phyloP scores from a whole-genome alignment of 495 filamentous ascomycete species.

The Neurospora discreta region DNA sequence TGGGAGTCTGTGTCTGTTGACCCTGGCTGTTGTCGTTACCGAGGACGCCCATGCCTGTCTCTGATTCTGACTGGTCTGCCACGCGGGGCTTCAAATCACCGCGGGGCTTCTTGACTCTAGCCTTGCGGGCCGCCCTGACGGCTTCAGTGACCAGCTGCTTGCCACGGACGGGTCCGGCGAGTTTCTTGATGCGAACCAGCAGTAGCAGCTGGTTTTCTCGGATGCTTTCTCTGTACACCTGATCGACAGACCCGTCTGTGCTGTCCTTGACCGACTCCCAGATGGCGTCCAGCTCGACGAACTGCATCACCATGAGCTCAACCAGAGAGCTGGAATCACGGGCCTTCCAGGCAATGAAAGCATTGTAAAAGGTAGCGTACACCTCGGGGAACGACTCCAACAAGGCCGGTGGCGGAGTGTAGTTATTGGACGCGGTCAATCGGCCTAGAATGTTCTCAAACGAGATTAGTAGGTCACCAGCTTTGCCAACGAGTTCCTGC shows the following conservation, averaged over 20 bases:
- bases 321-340: slow-evolving; percentile 82
- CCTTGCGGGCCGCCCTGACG: slow-evolving; percentile 65
- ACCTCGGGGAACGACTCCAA: slow-evolving; percentile 52
- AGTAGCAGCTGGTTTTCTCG: slow-evolving; percentile 85
- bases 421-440: slow-evolving; percentile 39
- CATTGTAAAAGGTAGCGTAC: slow-evolving; percentile 76
- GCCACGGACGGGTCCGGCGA: slow-evolving; percentile 73
- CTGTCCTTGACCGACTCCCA: slow-evolving; percentile 95
- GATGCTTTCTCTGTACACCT: slow-evolving; percentile 87
- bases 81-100: slow-evolving; percentile 61
- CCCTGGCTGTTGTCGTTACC: slow-evolving; percentile 21
- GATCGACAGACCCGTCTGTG: slow-evolving; percentile 69
- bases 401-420: slow-evolving; percentile 47
- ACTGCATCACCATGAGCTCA: slow-evolving; percentile 91
- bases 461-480: slow-evolving; percentile 67
- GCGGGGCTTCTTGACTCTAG: slow-evolving; percentile 54
- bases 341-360: slow-evolving; percentile 91
- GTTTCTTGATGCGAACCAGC: slow-evolving; percentile 76
- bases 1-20: slow-evolving; percentile 26
- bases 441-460: slow-evolving; percentile 69
- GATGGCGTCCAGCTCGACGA: slow-evolving; percentile 88
- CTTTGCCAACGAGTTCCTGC: slow-evolving; percentile 77
- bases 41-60: slow-evolving; percentile 27
- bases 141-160: slow-evolving; percentile 74
- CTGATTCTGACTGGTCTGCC: slow-evolving; percentile 33